A percentile compares a stretch with the other conserved stretches of the same genome.
These are phyloP conservation scores for Scleromitrula shiraiana DNA, from an alignment of 2,329 filamentous ascomycete species.

Conservation along the genomic window DNA sequence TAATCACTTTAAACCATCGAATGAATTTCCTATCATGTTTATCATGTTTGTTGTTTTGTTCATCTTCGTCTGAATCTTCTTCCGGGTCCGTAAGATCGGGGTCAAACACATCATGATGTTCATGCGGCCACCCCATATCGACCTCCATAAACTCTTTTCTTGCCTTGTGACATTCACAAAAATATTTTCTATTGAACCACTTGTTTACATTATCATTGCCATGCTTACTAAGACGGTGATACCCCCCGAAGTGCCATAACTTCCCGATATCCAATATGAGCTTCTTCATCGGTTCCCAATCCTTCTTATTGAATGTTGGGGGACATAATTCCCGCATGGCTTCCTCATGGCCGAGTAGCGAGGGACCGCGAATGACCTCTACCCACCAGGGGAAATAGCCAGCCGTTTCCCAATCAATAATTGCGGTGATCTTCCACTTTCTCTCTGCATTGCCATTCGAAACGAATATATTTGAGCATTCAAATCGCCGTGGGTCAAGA, in stretches of 20 bases:
- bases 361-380: neutral
- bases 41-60: rapidly evolving
- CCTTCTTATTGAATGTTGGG: neutral
- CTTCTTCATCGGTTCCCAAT: neutral
- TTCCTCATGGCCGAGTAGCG: neutral
- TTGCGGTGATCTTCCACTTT: neutral
- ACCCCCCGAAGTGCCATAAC: rapidly evolving
- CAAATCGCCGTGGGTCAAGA: neutral
- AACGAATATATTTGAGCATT: neutral
- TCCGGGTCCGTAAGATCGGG: neutral
- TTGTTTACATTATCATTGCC: neutral
- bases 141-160: rapidly evolving
- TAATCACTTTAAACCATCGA: neutral
- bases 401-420: neutral
- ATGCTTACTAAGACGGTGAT: rapidly evolving
- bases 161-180: neutral
- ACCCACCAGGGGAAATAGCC: neutral
- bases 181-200: neutral
- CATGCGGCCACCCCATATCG: neutral
- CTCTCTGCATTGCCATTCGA: neutral
- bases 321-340: neutral
- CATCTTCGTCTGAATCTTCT: neutral
- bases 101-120: neutral
- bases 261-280: rapidly evolving
- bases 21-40: neutral